A percentile compares a stretch with the other conserved stretches of the same genome.
phyloP scores from a whole-genome alignment of 768 basidiomycete species.

The Phylloporus arenicola region DNA sequence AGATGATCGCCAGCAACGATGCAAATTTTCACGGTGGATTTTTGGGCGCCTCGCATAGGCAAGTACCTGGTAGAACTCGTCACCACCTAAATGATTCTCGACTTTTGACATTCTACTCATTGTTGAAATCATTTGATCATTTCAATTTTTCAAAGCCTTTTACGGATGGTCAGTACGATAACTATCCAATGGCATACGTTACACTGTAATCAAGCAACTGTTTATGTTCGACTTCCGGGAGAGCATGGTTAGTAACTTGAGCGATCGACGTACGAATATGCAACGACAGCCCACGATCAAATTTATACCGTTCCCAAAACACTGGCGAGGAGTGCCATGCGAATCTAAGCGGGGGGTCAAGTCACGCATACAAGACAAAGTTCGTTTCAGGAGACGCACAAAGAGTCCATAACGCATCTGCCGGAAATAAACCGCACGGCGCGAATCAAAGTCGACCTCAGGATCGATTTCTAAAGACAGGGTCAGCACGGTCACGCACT shows the following conservation, averaged over 20 bases:
- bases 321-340: conserved; percentile 76
- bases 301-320: conserved; percentile 40
- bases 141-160: neutral
- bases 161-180: neutral
- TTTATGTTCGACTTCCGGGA: neutral
- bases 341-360: conserved; percentile 41
- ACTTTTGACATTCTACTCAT: neutral
- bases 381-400: conserved; percentile 47
- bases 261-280: too few species aligned
- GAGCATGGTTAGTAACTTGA: neutral
- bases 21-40: too few species aligned
- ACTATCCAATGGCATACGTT: neutral
- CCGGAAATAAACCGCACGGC: conserved; percentile 94
- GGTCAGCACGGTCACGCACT: conserved; percentile 7
- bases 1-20: too few species aligned
- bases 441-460: conserved; percentile 94
- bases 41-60: too few species aligned
- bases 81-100: neutral
- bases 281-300: neutral
- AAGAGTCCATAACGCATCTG: conserved; percentile 98
- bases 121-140: neutral
- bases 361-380: neutral
- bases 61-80: too few species aligned
- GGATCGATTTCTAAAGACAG: conserved; percentile 85
- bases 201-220: neutral